Conservation (phyloP, 257 asterid genomes). For the Eucommia ulmoides region DNA sequence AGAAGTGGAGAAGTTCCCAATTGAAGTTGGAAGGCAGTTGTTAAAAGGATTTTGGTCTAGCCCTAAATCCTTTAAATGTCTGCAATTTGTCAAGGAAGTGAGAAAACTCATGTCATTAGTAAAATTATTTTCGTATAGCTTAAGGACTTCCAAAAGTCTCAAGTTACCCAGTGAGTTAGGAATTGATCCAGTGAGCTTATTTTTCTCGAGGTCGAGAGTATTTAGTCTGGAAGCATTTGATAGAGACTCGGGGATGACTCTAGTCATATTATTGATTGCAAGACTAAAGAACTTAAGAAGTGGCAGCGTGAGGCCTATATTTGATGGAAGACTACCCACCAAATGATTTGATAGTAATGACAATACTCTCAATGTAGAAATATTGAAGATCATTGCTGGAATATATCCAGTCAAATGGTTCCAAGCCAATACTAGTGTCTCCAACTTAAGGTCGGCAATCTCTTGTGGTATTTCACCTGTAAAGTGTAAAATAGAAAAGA, state of each 20-base stretch:
- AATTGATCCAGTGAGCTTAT: slow-evolving; percentile 23
- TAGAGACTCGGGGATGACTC: slow-evolving; percentile 29
- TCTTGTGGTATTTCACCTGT: slow-evolving; percentile 32
- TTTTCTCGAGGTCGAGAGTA: slow-evolving; percentile 2
- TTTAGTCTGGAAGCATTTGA: slow-evolving; percentile 36
- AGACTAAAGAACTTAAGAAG: slow-evolving; percentile 14
- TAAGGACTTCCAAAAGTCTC: slow-evolving; percentile 14
- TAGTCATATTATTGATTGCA: slow-evolving; percentile 20
- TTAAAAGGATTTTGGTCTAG: slow-evolving; percentile 26
- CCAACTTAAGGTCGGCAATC: slow-evolving; percentile 18
- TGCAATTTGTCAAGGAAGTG: slow-evolving; percentile 33
- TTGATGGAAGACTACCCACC: slow-evolving; percentile 29
- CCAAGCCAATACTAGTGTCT: slow-evolving; percentile 1
- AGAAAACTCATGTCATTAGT: slow-evolving; percentile 28
- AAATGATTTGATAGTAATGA: slow-evolving; percentile 15
- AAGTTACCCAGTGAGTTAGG: slow-evolving; percentile 28
- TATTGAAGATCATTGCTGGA: slow-evolving; percentile 23
- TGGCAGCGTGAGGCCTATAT: slow-evolving; percentile 15
- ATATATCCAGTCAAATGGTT: slow-evolving; percentile 21
- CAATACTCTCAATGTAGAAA: slow-evolving; percentile 15
- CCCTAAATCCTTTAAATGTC: slow-evolving; percentile 6
- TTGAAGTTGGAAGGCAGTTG: slow-evolving; percentile 31
- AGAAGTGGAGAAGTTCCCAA: slow-evolving; percentile 32
- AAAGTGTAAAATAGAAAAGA: too few relatives aligned
- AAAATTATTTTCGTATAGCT: slow-evolving; percentile 23